A percentile compares a stretch with the other conserved stretches of the same genome.
Conservation (phyloP, 169 alveolate genomes). For the Cystoisospora suis region DNA sequence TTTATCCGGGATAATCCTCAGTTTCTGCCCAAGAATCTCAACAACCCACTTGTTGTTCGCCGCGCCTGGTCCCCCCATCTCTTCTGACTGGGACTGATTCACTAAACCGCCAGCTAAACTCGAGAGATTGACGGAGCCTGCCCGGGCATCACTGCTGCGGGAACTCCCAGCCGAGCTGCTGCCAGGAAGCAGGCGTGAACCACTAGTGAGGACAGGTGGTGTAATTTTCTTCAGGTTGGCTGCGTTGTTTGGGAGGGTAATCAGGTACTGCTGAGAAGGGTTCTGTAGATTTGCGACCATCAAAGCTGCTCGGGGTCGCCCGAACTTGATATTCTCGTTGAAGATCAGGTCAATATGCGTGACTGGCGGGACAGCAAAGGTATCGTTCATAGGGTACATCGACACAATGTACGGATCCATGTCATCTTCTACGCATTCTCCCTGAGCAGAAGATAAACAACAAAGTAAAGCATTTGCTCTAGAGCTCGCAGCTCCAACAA, state of each 20-base stretch:
- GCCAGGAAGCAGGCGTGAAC: not conserved
- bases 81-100: no score
- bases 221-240: slow-evolving; percentile 8
- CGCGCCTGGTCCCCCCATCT: no score
- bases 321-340: slow-evolving; percentile 69
- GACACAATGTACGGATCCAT: slow-evolving; percentile 68
- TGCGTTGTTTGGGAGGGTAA: slow-evolving; percentile 55
- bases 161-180: not conserved
- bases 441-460: slow-evolving; percentile 18
- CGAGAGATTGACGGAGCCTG: no score
- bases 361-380: slow-evolving; percentile 71
- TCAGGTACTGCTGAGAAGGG: slow-evolving; percentile 42
- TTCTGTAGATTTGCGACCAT: slow-evolving; percentile 29
- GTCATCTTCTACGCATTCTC: slow-evolving; percentile 71
- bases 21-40: slow-evolving; percentile 67
- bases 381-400: slow-evolving; percentile 64
- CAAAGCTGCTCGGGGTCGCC: slow-evolving; percentile 36
- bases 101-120: no score
- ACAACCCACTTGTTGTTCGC: slow-evolving; percentile 50
- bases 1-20: slow-evolving; percentile 66
- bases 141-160: not conserved
- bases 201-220: not conserved
- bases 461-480: no score
- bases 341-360: slow-evolving; percentile 63
- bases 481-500: no score